phyloP scores from a whole-genome alignment of 805 yeast genomes.

The Yamadazyma insecticola region DNA sequence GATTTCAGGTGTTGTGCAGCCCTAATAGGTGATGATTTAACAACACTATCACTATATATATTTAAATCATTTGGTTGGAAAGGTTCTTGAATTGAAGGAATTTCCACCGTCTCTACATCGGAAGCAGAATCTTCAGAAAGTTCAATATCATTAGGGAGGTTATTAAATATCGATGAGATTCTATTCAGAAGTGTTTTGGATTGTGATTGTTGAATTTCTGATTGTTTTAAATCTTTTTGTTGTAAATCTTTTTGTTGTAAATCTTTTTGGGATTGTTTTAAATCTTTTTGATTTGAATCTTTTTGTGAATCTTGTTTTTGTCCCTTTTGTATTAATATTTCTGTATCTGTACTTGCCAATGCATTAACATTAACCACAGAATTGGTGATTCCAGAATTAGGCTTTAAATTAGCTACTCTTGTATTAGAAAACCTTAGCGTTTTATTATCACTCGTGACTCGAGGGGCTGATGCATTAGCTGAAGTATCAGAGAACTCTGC shows the following conservation, averaged over 20 bases:
- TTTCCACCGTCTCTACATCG: slow-evolving; percentile 34
- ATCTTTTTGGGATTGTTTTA: slow-evolving; percentile 1
- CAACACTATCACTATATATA: slow-evolving; percentile 20
- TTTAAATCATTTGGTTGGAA: slow-evolving; percentile 16
- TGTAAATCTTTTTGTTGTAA: slow-evolving; percentile 2
- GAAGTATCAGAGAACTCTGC: not conserved
- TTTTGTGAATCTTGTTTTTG: not conserved
- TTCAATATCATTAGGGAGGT: slow-evolving; percentile 44
- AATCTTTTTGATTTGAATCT: not conserved
- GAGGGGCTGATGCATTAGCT: slow-evolving; percentile 7
- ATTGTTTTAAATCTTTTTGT: slow-evolving; percentile 1
- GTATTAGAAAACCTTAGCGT: slow-evolving; percentile 26
- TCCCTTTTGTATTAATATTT: no score
- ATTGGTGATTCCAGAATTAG: slow-evolving; percentile 26
- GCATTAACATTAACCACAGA: slow-evolving; percentile 31
- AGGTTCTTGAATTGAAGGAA: slow-evolving; percentile 9
- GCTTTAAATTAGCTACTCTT: slow-evolving; percentile 15
- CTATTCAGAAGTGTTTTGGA: slow-evolving; percentile 27
- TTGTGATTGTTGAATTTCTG: slow-evolving; percentile 1
- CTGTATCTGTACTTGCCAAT: slow-evolving; percentile 17
- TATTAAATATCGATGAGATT: slow-evolving; percentile 38
- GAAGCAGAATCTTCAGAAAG: slow-evolving; percentile 43
- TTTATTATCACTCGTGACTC: slow-evolving; percentile 34
- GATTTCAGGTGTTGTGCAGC: slow-evolving; percentile 14
- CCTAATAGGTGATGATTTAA: slow-evolving; percentile 23